Conservation (phyloP, 2,329 filamentous ascomycete genomes). For the Sporothrix variecibatus region DNA sequence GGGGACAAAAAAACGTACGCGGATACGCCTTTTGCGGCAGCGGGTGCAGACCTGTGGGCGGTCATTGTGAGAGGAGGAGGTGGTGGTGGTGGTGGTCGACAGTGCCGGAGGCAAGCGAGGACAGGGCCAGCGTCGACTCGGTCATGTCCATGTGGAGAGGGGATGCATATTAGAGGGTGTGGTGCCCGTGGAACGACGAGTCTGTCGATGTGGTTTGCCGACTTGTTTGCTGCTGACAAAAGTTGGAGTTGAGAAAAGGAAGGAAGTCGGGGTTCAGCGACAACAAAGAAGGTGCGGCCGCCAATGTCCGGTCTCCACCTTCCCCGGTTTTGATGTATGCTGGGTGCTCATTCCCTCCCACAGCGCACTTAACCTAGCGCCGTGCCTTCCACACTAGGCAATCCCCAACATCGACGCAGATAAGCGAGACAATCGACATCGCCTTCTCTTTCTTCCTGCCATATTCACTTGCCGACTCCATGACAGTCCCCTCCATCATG, state of each 20-base stretch:
- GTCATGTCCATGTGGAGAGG: background rate
- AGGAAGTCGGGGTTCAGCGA: background rate
- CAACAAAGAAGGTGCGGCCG: background rate
- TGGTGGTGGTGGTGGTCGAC: background rate
- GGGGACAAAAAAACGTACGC: background rate
- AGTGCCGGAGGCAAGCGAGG: constrained; percentile 3
- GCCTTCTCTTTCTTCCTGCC: background rate
- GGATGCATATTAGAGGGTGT: background rate
- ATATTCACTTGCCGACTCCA: no score
- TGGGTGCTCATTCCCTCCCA: background rate
- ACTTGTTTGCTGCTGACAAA: constrained; percentile 1
- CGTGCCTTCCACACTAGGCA: background rate
- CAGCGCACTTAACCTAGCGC: constrained; percentile 2
- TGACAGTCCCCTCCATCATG: background rate
- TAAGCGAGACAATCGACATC: background rate
- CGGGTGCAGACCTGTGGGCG: constrained; percentile 3
- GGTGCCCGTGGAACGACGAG: no score
- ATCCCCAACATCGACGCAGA: background rate
- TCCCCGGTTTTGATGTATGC: background rate
- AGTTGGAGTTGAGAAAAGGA: background rate
- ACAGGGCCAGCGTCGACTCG: background rate
- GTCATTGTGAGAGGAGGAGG: background rate
- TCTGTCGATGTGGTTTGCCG: background rate
- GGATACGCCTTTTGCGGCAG: background rate
- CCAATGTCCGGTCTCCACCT: background rate